Base-by-base conservation (phyloP, 805 yeast species). In the Middelhovenomyces tepae region DNA sequence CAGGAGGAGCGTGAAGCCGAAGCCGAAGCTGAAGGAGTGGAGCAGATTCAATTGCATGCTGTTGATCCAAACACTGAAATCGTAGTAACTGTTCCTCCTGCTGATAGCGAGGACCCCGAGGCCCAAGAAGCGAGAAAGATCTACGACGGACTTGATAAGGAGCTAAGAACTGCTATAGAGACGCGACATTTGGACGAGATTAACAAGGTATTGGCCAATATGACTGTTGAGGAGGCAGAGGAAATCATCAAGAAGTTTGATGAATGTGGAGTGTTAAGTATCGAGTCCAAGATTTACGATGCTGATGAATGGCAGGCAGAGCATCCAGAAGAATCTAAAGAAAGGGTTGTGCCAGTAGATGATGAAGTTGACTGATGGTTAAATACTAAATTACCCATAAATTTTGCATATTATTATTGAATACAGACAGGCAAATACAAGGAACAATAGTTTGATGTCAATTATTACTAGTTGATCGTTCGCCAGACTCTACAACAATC, bases 41-140 rank as follows among this genome's bases (percentile, higher is more conserved):
- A 78, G 37, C 75, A 79, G 39, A 86, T 89, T 44, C 98, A 89
- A 59, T 65, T 89, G 51, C 82, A 82, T 51, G 75, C 95, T 0
- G 69, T 87, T 38, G 97, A 89, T 56, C 94, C 91, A 26, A 69
- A 76, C 38, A 73, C 86, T 2, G 77, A 79, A 54, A 65, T 89
- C 27, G 67, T 73, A 30, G 84, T 89, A 9, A 69, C 66, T 37
- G 59, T 83, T 10, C 95, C 95, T 5, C 58, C 59, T 34, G 5
- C 29, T 26, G 29, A 26, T 16, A 26, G 29, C n/a, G 70, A 69
- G n/a, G 66, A 70, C 3, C 58, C 68, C 3, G 65, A 68, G 2
- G 62, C 57, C 26, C 71, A 65, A 35, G 32, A 44, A 14, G 53
- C 50, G 22, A 39, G 47, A 15, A 53, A 42, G 26, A 61, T 64